These are phyloP conservation scores for Fistulifera pelliculosa DNA, from an alignment of 108 stramenopile genomes.

Conservation along the genomic window DNA sequence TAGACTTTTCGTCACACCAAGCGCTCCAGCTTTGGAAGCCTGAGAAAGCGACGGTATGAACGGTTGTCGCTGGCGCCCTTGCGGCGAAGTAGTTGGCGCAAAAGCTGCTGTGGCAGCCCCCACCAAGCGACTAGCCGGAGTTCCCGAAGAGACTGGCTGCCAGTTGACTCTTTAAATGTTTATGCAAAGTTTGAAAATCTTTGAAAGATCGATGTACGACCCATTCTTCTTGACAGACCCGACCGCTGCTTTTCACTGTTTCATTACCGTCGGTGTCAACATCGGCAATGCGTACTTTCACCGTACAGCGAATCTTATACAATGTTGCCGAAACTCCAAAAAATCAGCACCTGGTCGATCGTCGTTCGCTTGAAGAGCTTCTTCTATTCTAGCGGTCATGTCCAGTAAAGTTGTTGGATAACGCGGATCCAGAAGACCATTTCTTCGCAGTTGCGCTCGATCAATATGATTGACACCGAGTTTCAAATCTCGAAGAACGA, in stretches of 20 bases:
- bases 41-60: slow-evolving; percentile 70
- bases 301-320: slow-evolving; percentile 56
- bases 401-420: slow-evolving; percentile 56
- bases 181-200: slow-evolving; percentile 78
- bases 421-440: slow-evolving; percentile 63
- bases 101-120: slow-evolving; percentile 70
- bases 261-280: slow-evolving; percentile 41
- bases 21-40: slow-evolving; percentile 58
- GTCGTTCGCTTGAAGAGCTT: slow-evolving; percentile 54
- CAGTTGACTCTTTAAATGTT: slow-evolving; percentile 70
- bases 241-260: neutral
- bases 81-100: slow-evolving; percentile 7
- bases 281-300: slow-evolving; percentile 22
- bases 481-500: slow-evolving; percentile 65
- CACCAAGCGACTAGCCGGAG: slow-evolving; percentile 52
- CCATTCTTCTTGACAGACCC: slow-evolving; percentile 57
- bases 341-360: slow-evolving; percentile 18
- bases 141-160: slow-evolving; percentile 50
- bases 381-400: slow-evolving; percentile 46
- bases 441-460: slow-evolving; percentile 65
- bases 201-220: slow-evolving; percentile 64
- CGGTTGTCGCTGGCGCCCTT: slow-evolving; percentile 30
- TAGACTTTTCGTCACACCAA: slow-evolving; percentile 57
- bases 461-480: slow-evolving; percentile 79
- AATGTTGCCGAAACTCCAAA: slow-evolving; percentile 29